Evolutionary conservation across 257 asterid genomes (phyloP).

Genomic region (Plantago major): DNA sequence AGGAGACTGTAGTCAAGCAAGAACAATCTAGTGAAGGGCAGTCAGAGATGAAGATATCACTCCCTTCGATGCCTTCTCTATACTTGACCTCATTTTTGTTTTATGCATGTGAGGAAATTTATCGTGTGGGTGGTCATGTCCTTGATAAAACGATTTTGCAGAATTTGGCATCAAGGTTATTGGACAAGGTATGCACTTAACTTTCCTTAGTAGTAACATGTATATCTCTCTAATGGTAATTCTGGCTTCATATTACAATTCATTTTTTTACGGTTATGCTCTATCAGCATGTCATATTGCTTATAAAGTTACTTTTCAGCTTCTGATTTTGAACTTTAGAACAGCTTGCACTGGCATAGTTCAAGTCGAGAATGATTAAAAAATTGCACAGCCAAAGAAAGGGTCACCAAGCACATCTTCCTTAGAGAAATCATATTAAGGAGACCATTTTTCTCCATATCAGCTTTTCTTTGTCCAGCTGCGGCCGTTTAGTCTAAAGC

Average conservation of each 20-base stretch:
- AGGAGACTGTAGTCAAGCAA: constrained; percentile 83
- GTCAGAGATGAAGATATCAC: constrained; percentile 80
- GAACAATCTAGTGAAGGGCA: constrained; percentile 63
- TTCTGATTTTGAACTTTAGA: neutral
- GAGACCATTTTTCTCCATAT: no score
- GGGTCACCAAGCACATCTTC: neutral
- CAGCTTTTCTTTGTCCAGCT: no score
- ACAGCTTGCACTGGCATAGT: constrained; percentile 8
- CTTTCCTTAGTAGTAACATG: constrained; percentile 17
- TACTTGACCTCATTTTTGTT: constrained; percentile 71
- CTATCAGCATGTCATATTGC: no score
- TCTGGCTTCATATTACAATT: constrained; percentile 9
- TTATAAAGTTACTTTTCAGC: no score
- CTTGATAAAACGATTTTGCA: no score
- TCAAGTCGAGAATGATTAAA: neutral
- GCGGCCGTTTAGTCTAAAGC: no score
- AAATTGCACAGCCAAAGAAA: neutral
- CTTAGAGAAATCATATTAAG: no score
- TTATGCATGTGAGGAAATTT: constrained; percentile 91
- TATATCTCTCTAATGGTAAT: neutral
- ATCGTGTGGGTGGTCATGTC: no score
- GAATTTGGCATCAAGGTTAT: no score
- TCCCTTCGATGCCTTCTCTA: constrained; percentile 96
- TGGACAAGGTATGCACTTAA: constrained; percentile 58
- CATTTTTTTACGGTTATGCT: neutral